Evolutionary conservation across 441 rosid genomes (phyloP).

Genomic region (Gossypium trilobum): DNA sequence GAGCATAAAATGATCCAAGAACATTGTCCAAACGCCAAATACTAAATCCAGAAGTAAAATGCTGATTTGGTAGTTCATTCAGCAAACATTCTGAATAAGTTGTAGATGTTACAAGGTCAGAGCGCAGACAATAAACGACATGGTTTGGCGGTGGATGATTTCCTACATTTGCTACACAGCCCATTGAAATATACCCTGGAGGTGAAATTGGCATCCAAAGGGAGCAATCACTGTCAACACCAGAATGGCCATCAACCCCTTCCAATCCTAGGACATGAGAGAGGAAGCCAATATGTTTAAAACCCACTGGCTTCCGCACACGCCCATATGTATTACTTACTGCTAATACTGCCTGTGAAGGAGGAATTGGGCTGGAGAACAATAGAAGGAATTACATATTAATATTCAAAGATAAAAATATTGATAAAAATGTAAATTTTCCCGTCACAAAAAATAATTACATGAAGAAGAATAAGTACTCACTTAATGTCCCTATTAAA

Average conservation of each 20-base stretch:
- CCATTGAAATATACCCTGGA: conserved; percentile 75
- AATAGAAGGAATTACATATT: conserved; percentile 6
- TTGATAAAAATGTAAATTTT: not conserved
- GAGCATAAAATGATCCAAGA: conserved; percentile 85
- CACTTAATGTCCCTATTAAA: not conserved
- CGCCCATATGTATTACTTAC: conserved; percentile 93
- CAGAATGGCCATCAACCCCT: conserved; percentile 31
- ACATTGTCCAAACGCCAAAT: conserved; percentile 93
- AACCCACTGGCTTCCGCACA: conserved; percentile 83
- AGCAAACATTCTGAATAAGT: conserved; percentile 82
- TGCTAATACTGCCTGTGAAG: conserved; percentile 92
- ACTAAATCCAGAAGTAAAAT: conserved; percentile 71
- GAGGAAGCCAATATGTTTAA: conserved; percentile 54
- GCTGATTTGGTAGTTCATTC: conserved; percentile 35
- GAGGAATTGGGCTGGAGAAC: conserved; percentile 84
- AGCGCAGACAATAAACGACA: conserved; percentile 77
- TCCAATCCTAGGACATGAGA: conserved; percentile 51
- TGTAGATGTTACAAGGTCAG: conserved; percentile 91
- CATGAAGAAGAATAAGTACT: not conserved
- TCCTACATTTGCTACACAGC: conserved; percentile 86
- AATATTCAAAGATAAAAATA: not conserved
- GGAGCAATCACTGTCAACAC: conserved; percentile 56
- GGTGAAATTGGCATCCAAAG: conserved; percentile 98
- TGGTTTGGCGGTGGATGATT: conserved; percentile 73
- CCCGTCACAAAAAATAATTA: not conserved